These are phyloP conservation scores for Kitagawia praeruptora DNA, from an alignment of 129 eudicot genomes.

Conservation along the genomic window DNA sequence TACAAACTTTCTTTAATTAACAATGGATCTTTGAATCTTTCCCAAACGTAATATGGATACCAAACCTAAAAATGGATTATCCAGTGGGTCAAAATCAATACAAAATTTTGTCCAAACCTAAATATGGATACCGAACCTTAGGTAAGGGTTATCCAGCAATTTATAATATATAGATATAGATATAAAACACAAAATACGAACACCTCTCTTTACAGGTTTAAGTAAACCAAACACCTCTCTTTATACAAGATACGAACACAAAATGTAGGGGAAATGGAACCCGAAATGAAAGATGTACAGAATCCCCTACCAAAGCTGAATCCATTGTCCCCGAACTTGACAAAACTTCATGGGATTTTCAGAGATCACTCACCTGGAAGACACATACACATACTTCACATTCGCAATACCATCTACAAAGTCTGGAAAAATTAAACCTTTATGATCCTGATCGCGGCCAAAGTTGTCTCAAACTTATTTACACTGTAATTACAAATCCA, in stretches of 20 bases:
- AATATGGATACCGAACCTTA: too few species aligned
- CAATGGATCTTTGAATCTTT: too few species aligned
- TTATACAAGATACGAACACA: neutral
- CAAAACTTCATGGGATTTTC: neutral
- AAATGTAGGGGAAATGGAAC: neutral
- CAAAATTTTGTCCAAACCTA: too few species aligned
- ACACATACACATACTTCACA: neutral
- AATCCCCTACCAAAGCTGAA: neutral
- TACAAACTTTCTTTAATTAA: too few species aligned
- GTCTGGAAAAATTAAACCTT: neutral
- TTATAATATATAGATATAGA: fast-evolving
- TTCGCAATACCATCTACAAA: neutral
- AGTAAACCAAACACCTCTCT: too few species aligned
- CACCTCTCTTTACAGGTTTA: too few species aligned
- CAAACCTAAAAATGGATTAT: too few species aligned
- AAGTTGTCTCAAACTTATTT: neutral
- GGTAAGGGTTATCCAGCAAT: fast-evolving
- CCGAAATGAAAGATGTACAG: neutral
- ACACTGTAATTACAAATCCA: neutral
- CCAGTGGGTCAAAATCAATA: too few species aligned
- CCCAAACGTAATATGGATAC: too few species aligned
- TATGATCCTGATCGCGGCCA: neutral
- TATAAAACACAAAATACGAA: fast-evolving
- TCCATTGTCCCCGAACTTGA: neutral
- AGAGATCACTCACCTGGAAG: neutral